phyloP scores from a whole-genome alignment of 371 early-diverging fungal species.

The Mucor piriformis region DNA sequence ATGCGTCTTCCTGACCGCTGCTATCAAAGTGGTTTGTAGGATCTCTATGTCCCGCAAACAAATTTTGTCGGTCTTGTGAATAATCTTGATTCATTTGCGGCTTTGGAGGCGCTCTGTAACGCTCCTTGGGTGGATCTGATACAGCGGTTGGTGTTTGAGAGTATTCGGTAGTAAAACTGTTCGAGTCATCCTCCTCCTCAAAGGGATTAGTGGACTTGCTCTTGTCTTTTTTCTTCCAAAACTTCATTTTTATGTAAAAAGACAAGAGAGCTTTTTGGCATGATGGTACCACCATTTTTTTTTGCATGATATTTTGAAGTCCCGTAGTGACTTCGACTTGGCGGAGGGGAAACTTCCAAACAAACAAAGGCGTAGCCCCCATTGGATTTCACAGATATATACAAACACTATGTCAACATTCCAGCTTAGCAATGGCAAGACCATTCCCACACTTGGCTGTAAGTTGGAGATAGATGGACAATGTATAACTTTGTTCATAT shows the following conservation, averaged over 20 bases:
- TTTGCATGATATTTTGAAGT: background rate
- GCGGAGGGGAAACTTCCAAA: background rate
- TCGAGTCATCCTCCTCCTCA: background rate
- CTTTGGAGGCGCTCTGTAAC: background rate
- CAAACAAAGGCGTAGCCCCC: background rate
- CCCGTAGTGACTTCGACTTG: no score
- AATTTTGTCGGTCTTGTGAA: slow-evolving; percentile 22
- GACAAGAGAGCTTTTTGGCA: background rate
- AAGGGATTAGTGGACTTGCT: slow-evolving; percentile 13
- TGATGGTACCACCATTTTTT: slow-evolving; percentile 1
- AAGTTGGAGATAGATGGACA: background rate
- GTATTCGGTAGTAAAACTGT: background rate
- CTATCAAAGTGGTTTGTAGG: slow-evolving; percentile 1
- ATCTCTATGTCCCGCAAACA: slow-evolving; percentile 23
- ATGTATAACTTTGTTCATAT: background rate
- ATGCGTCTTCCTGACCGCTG: slow-evolving; percentile 15
- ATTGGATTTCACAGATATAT: background rate
- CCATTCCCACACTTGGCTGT: slow-evolving; percentile 25
- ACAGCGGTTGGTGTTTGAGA: slow-evolving; percentile 5
- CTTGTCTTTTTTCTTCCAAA: slow-evolving; percentile 29
- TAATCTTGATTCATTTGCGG: slow-evolving; percentile 1
- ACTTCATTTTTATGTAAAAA: slow-evolving; percentile 14
- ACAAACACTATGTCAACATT: slow-evolving; percentile 5
- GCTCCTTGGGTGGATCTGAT: background rate
- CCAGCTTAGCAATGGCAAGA: slow-evolving; percentile 10